Percentiles rank a stretch among this genome's conserved stretches.
phyloP scores from a whole-genome alignment of 176 grass and related monocot genomes.

The Avena insularis region DNA sequence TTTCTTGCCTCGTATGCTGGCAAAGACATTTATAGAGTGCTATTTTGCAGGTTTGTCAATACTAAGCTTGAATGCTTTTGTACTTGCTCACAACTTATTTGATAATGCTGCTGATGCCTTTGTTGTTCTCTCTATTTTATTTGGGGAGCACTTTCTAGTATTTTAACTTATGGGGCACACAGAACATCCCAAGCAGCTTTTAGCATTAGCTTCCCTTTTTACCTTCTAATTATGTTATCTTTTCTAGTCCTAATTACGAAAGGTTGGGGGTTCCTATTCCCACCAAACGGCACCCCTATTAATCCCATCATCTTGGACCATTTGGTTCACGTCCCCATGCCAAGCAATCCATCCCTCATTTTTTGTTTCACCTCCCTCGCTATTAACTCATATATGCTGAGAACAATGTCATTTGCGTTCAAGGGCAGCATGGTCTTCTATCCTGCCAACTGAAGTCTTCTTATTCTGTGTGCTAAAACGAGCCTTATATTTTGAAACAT shows the following conservation, averaged over 20 bases:
- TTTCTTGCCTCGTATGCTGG: slow-evolving; percentile 70
- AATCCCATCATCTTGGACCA: neutral
- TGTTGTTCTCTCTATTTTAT: neutral
- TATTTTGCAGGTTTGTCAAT: slow-evolving; percentile 76
- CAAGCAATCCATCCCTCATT: neutral
- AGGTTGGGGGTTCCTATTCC: neutral
- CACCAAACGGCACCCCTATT: neutral
- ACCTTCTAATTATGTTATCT: neutral
- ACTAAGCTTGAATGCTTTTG: slow-evolving; percentile 29
- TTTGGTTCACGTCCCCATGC: slow-evolving; percentile 19
- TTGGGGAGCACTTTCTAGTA: neutral
- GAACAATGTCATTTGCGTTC: neutral
- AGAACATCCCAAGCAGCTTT: slow-evolving; percentile 2
- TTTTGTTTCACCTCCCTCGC: neutral
- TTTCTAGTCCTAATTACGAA: slow-evolving; percentile 1
- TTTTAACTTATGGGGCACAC: slow-evolving; percentile 6
- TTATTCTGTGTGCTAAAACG: slow-evolving; percentile 6
- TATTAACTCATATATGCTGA: neutral
- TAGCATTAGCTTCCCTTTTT: slow-evolving; percentile 12
- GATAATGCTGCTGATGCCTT: neutral
- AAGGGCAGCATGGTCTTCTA: slow-evolving; percentile 20
- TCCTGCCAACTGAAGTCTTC: slow-evolving; percentile 7
- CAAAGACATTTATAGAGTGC: slow-evolving; percentile 81
- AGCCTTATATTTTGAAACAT: slow-evolving; percentile 1
- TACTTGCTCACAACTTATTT: slow-evolving; percentile 19